Evolutionary conservation across 495 filamentous ascomycete species (phyloP).

Genomic region (Penicillium waksmanii): DNA sequence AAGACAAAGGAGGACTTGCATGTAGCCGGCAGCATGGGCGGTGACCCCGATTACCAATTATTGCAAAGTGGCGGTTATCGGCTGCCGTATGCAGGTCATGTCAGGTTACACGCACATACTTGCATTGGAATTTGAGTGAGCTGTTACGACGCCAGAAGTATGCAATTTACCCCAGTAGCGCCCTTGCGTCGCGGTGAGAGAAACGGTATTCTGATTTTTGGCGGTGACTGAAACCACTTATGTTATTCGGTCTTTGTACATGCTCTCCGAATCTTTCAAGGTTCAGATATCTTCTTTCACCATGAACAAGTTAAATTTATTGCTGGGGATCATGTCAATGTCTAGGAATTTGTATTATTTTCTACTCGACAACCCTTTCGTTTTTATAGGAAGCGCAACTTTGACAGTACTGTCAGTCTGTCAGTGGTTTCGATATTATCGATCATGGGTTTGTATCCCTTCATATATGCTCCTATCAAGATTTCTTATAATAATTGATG

Average conservation of each 20-base stretch:
- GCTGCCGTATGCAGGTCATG: background rate
- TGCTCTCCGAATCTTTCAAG: background rate
- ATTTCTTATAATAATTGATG: background rate
- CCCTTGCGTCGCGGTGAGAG: background rate
- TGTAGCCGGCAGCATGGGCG: no score
- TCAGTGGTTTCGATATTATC: background rate
- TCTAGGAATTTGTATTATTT: background rate
- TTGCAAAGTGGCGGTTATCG: no score
- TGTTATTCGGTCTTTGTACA: background rate
- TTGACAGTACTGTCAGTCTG: background rate
- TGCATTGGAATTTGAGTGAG: background rate
- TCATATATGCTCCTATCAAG: background rate
- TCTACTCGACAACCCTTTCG: background rate
- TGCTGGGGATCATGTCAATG: background rate
- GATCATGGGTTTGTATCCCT: background rate
- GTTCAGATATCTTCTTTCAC: background rate
- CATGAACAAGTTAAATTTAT: background rate
- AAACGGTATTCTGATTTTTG: background rate
- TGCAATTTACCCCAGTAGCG: background rate
- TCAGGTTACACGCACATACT: background rate
- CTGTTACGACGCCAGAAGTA: background rate
- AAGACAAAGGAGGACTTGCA: no score
- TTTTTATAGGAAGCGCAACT: background rate
- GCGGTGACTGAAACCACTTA: background rate
- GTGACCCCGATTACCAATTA: no score